These are phyloP conservation scores for Podaxis sp. DNA, from an alignment of 768 basidiomycete genomes.

Conservation along the genomic window DNA sequence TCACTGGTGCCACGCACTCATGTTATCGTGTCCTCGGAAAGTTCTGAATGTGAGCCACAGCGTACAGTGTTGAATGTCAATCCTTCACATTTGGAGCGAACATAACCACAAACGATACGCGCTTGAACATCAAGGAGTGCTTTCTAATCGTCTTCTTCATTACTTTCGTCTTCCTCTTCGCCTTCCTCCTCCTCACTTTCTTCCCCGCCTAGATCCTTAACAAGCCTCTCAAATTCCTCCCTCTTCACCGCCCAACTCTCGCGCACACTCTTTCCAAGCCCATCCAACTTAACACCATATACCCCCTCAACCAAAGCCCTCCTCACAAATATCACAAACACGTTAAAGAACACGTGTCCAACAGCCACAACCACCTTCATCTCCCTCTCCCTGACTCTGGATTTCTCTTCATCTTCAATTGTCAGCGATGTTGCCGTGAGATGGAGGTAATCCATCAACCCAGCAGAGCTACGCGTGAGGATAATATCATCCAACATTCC, in stretches of 20 bases:
- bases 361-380: constrained; percentile 42
- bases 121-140: background rate
- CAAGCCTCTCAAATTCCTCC: background rate
- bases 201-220: constrained; percentile 22
- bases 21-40: too few species aligned
- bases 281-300: constrained; percentile 37
- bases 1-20: too few species aligned
- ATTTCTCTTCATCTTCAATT: constrained; percentile 13
- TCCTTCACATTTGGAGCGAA: too few species aligned
- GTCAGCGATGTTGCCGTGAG: background rate
- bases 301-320: constrained; percentile 75
- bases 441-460: constrained; percentile 5
- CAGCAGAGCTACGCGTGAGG: background rate
- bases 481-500: constrained; percentile 46
- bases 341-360: constrained; percentile 56
- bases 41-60: too few species aligned
- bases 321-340: constrained; percentile 70
- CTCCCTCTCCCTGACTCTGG: constrained; percentile 23
- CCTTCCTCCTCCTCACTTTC: constrained; percentile 16
- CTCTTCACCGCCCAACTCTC: constrained; percentile 10
- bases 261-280: background rate
- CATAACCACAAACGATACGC: too few species aligned
- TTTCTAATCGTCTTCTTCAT: constrained; percentile 6
- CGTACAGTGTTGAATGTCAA: too few species aligned
- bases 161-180: constrained; percentile 11